These are phyloP conservation scores for Cymbomonas tetramitiformis DNA, from an alignment of 139 green algal species.

Conservation along the genomic window DNA sequence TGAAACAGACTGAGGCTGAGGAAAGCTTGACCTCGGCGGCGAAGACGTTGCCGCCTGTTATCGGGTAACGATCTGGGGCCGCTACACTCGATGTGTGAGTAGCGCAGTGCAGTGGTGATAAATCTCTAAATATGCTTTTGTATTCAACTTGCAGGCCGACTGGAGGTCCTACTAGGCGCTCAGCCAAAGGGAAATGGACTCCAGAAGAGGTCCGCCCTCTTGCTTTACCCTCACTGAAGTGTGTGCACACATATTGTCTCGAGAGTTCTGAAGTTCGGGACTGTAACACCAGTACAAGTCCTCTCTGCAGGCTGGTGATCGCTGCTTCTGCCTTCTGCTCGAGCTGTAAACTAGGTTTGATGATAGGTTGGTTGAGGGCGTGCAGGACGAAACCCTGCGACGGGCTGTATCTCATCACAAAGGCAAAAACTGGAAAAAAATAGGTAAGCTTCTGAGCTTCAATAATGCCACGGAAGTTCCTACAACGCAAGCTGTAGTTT, in stretches of 20 bases:
- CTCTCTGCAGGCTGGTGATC: neutral
- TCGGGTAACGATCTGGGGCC: too few species aligned
- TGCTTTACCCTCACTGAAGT: neutral
- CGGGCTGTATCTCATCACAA: constrained; percentile 49
- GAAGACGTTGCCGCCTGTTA: too few species aligned
- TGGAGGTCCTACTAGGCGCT: constrained; percentile 33
- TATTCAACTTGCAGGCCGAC: constrained; percentile 17
- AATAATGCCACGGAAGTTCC: too few species aligned
- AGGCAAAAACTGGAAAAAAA: constrained; percentile 70
- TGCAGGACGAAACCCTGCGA: constrained; percentile 60
- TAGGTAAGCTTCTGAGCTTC: constrained; percentile 53
- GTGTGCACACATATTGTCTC: neutral
- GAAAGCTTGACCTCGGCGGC: too few species aligned
- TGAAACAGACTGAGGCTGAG: too few species aligned
- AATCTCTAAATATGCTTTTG: too few species aligned
- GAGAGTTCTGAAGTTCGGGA: neutral
- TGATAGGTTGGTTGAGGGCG: neutral
- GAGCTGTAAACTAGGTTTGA: neutral
- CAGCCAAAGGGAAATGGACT: constrained; percentile 36
- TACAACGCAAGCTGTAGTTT: too few species aligned
- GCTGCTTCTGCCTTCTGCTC: neutral
- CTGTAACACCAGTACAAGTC: too few species aligned
- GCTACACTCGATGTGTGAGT: too few species aligned
- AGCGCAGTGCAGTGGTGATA: too few species aligned
- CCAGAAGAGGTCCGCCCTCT: constrained; percentile 28